A percentile compares a stretch with the other conserved stretches of the same genome.
Evolutionary conservation across 2,329 filamentous ascomycete species (phyloP).

Genomic region (Ophiostoma sp.): DNA sequence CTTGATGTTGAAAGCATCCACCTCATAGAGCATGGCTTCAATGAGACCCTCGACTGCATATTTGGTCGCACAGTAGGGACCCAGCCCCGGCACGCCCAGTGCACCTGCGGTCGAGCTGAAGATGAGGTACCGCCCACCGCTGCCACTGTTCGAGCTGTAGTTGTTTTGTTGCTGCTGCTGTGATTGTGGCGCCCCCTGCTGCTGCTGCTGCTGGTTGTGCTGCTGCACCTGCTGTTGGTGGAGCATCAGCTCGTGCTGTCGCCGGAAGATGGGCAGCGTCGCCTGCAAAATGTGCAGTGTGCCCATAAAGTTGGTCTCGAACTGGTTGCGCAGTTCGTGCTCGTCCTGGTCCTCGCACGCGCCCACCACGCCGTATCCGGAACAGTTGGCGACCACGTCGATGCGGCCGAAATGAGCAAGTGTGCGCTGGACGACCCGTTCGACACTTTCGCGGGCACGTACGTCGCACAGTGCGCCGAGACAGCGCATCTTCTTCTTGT

Average conservation of each 20-base stretch:
- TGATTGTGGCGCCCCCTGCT: neutral
- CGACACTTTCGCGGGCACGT: slow-evolving; percentile 75
- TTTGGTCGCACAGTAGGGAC: slow-evolving; percentile 94
- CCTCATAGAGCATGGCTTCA: slow-evolving; percentile 95
- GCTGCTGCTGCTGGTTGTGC: neutral
- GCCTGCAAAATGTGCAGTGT: slow-evolving; percentile 90
- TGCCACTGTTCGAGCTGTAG: slow-evolving; percentile 31
- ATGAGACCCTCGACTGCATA: slow-evolving; percentile 95
- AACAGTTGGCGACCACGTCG: slow-evolving; percentile 90
- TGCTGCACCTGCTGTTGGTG: slow-evolving; percentile 1
- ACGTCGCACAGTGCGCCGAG: slow-evolving; percentile 88
- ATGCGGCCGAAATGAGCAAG: slow-evolving; percentile 76
- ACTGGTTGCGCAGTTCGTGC: slow-evolving; percentile 90
- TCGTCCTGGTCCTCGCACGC: slow-evolving; percentile 97
- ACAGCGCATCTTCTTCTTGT: slow-evolving; percentile 58
- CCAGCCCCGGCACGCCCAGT: slow-evolving; percentile 87
- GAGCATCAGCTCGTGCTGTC: slow-evolving; percentile 45
- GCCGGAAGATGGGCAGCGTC: slow-evolving; percentile 82
- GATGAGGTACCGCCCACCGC: slow-evolving; percentile 80
- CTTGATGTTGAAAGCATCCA: slow-evolving; percentile 88
- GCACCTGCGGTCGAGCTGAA: slow-evolving; percentile 92
- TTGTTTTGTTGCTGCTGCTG: slow-evolving; percentile 1
- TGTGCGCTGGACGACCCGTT: slow-evolving; percentile 66
- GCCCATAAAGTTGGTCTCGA: slow-evolving; percentile 97
- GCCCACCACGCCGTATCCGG: slow-evolving; percentile 92